Base-by-base conservation (phyloP, 306 rosid genomes). In the Prunus kanzakura region DNA sequence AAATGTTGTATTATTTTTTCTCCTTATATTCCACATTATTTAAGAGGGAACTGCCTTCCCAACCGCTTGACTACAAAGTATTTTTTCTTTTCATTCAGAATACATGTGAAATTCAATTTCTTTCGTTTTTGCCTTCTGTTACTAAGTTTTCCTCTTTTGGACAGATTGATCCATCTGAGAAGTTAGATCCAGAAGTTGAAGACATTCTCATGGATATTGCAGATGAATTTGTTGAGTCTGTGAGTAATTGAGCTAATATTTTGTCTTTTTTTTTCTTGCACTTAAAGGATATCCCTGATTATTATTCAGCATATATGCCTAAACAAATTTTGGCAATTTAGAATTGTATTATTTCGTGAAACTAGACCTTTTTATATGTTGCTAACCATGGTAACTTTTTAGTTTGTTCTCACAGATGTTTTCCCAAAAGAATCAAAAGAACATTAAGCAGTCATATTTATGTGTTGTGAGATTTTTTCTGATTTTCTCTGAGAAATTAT, bases 141-240 rank as follows among this genome's bases (percentile, higher is more conserved):
- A 51, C 23, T 32, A 43, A 67, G 13, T 56, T 64, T 66, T 80
- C 49, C 78, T 32, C 82, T 84, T 82, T 68, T 77, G 75, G 82
- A 64, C 83, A 95, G 97, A 88, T 92, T 57, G 97, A 92, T 89
- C 93, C 99, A 35, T 78, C 79, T 27, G 97, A 92, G 86, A 90
- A 74, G 82, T 79, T 95, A 86, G 97, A 92, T 78, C 91, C 96
- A 64, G 97, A 92, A 77, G 97, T 95, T 79, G 97, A 90, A 64
- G 99, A 91, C 69, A 67, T 92, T 80, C 96, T 95, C 83, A 87
- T 91, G 74, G 97, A 92, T 74, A 85, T 95, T 67, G 97, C 97
- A 30, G 97, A 95, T 67, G 90, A 91, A 50, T 95, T 95, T 88
- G 89, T 95, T n/a, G 99, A 95, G 72, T 89, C 97, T 23, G 99